These are phyloP conservation scores for Silene coronaria DNA, from an alignment of 179 eudicot genomes.

Conservation along the genomic window DNA sequence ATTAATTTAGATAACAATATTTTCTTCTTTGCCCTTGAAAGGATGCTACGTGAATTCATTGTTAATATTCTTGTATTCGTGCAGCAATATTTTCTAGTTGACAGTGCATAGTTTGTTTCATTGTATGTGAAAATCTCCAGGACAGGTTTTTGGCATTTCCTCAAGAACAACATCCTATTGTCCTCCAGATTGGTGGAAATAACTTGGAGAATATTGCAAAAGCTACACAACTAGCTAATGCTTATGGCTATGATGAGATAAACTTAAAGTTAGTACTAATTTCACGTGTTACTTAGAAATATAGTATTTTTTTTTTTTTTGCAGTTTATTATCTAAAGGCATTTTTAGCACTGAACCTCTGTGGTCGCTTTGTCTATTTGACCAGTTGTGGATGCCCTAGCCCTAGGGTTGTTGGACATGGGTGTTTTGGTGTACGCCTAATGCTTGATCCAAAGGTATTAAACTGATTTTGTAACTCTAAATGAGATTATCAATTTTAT, in stretches of 20 bases:
- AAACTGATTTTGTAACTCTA: not conserved
- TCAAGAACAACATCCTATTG: slow-evolving; percentile 92
- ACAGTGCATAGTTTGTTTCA: not conserved
- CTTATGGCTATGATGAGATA: slow-evolving; percentile 91
- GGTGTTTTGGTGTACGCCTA: slow-evolving; percentile 86
- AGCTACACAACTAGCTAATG: slow-evolving; percentile 69
- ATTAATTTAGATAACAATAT: not conserved
- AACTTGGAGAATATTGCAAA: slow-evolving; percentile 84
- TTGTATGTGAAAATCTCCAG: slow-evolving; percentile 36
- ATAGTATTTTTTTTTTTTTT: not conserved
- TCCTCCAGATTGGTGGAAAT: slow-evolving; percentile 90
- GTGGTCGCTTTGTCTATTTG: slow-evolving; percentile 13
- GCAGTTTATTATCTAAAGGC: not conserved
- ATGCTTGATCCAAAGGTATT: slow-evolving; percentile 97
- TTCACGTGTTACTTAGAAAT: not conserved
- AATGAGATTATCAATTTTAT: not conserved
- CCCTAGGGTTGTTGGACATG: slow-evolving; percentile 91
- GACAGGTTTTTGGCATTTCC: slow-evolving; percentile 76
- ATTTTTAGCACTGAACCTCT: slow-evolving; percentile 2
- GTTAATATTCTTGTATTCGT: not conserved
- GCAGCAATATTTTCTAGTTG: not conserved
- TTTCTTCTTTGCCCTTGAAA: not conserved
- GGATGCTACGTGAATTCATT: not conserved
- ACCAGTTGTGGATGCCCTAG: slow-evolving; percentile 96
- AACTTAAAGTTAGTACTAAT: slow-evolving; percentile 65